Evolutionary conservation across 371 early-diverging fungal species (phyloP).

Genomic region (Batkoa obscura): DNA sequence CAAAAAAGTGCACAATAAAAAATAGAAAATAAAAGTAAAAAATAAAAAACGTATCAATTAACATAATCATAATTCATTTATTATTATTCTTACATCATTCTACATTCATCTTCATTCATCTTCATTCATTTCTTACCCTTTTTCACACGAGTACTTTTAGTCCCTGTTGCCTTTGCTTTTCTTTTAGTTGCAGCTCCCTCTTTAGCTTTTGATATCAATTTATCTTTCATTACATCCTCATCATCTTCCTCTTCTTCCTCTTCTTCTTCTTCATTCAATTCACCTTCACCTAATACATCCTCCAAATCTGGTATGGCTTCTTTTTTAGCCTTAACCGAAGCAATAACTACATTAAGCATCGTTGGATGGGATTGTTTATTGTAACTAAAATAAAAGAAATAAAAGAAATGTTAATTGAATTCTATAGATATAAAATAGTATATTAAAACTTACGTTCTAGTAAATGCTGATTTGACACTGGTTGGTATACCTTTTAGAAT

Average conservation of each 20-base stretch:
- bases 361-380: slow-evolving; percentile 53
- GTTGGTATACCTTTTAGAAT: slow-evolving; percentile 40
- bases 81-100: too few species aligned
- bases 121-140: too few species aligned
- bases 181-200: neutral
- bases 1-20: too few species aligned
- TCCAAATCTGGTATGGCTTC: slow-evolving; percentile 42
- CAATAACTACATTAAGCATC: slow-evolving; percentile 26
- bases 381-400: slow-evolving; percentile 28
- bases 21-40: too few species aligned
- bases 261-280: slow-evolving; percentile 30
- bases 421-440: neutral
- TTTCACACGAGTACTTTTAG: too few species aligned
- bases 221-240: slow-evolving; percentile 25
- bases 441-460: slow-evolving; percentile 31
- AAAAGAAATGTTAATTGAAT: too few species aligned
- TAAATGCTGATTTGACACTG: slow-evolving; percentile 61
- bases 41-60: too few species aligned
- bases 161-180: neutral
- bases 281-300: slow-evolving; percentile 16
- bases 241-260: slow-evolving; percentile 20
- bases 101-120: too few species aligned
- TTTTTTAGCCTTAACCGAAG: slow-evolving; percentile 15
- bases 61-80: too few species aligned
- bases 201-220: slow-evolving; percentile 16